phyloP scores from a whole-genome alignment of 805 yeast species.

The Candida patagonica region DNA sequence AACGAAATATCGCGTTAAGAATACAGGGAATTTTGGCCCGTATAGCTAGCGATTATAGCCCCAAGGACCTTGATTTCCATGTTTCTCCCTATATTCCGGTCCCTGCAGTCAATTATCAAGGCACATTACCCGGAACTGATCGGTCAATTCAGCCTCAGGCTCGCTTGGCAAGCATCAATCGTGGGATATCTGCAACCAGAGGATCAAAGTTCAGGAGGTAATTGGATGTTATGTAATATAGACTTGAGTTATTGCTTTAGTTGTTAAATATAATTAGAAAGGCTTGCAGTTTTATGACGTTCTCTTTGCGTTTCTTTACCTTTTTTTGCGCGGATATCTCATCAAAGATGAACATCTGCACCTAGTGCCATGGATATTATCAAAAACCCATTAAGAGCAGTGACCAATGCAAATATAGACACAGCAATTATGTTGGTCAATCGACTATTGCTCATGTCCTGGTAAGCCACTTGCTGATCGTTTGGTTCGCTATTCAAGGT shows the following conservation, averaged over 20 bases:
- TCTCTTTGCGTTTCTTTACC: too few relatives aligned
- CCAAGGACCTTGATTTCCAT: constrained; percentile 17
- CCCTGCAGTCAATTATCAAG: constrained; percentile 62
- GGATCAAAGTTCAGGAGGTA: neutral
- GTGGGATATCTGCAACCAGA: neutral
- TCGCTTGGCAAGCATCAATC: constrained; percentile 1
- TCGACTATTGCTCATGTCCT: constrained; percentile 65
- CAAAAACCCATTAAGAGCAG: constrained; percentile 62
- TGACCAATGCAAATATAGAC: constrained; percentile 60
- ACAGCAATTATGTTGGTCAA: constrained; percentile 45
- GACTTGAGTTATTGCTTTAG: too few relatives aligned
- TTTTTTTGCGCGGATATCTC: too few relatives aligned
- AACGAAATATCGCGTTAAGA: constrained; percentile 27
- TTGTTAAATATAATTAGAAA: too few relatives aligned
- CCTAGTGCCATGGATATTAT: constrained; percentile 43
- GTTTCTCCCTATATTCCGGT: constrained; percentile 46
- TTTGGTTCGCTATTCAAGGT: constrained; percentile 3
- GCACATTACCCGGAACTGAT: constrained; percentile 53
- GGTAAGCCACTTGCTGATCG: constrained; percentile 20
- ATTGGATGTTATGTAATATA: neutral
- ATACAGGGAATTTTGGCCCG: constrained; percentile 33
- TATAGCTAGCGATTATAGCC: constrained; percentile 29
- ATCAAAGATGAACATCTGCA: constrained; percentile 42
- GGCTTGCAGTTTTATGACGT: too few relatives aligned
- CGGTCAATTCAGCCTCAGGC: constrained; percentile 11